Percentiles rank a stretch among this genome's conserved stretches.
phyloP scores from a whole-genome alignment of 768 basidiomycete species.

The Saitozyma sp. region DNA sequence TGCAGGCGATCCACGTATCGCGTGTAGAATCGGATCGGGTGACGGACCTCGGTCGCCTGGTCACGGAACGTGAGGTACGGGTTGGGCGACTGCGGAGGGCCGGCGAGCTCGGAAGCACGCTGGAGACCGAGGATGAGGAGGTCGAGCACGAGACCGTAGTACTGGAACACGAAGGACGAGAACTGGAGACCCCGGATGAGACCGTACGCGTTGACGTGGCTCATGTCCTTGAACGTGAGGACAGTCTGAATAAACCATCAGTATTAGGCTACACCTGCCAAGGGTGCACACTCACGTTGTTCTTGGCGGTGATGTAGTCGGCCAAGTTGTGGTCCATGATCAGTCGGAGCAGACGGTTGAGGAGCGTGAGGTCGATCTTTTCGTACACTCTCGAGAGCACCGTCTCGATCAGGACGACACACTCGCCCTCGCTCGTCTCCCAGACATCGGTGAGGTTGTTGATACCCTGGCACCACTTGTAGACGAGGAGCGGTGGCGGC shows the following conservation, averaged over 20 bases:
- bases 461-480: conserved; percentile 99
- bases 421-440: conserved; percentile 98
- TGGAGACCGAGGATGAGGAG: conserved; percentile 95
- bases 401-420: conserved; percentile 98
- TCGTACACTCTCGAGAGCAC: conserved; percentile 97
- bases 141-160: conserved; percentile 93
- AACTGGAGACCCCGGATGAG: conserved; percentile 97
- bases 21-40: conserved; percentile 97
- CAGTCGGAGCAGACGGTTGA: conserved; percentile 91
- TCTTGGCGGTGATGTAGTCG: conserved; percentile 98
- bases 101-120: conserved; percentile 98
- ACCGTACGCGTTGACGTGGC: conserved; percentile 94
- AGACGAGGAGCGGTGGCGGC: conserved; percentile 92
- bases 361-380: conserved; percentile 93
- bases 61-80: conserved; percentile 91
- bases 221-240: conserved; percentile 96
- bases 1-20: conserved; percentile 94
- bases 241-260: conserved; percentile 48
- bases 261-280: not conserved
- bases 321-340: conserved; percentile 98
- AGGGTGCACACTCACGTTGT: conserved; percentile 59
- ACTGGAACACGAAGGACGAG: conserved; percentile 98
- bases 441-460: conserved; percentile 97
- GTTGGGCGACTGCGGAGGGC: conserved; percentile 94
- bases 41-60: conserved; percentile 88